Base-by-base conservation (phyloP, 768 basidiomycete species). In the Exidia glandulosa region DNA sequence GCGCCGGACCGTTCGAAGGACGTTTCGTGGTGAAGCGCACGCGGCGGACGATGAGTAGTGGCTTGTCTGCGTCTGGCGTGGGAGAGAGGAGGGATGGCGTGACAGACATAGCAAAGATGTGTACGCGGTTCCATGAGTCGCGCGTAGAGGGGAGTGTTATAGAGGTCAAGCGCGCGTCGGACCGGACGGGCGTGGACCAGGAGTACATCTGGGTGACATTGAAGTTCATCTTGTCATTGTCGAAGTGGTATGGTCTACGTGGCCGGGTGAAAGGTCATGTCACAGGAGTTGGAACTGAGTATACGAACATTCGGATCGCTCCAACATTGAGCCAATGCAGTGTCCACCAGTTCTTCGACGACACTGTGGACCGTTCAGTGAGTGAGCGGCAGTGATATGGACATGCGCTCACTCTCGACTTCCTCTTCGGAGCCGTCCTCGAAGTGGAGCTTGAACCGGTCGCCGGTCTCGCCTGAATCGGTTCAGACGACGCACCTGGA, bases 21-120 rank as follows among this genome's bases (percentile, higher is more conserved):
- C 79, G 81, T 25, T 79, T 73, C 0, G 73, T 75, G 7, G 76
- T 76, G 58, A 80, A 81, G 12, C 74, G 71, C 1, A 74, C 75
- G 13, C 69, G 70, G 31, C 77, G 77, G 56, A 60, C 61, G 34
- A 29, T 45, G 37, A 57, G 56, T n/a, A 57, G 31, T 13, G 32
- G 54, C 31, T 30, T 59, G 48, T 34, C 55, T 4, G 27, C 48
- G 45, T 58, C 48, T 29, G 27, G 23, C 25, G 13, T 41, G 32
- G 48, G 58, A 50, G 54, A 45, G 34, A 54, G 37, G 41, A 41
- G 23, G 31, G 59, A 58, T 57, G 59, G 36, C 36, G 57, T 32
- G 65, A 57, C 47, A 36, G 56, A 33, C 33, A 58, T 62, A 23
- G 65, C 61, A 37, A 67, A 64, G 47, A 68, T 30, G 57, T 66